Base-by-base conservation (phyloP, 768 basidiomycete species). In the Boletus subparvulus region DNA sequence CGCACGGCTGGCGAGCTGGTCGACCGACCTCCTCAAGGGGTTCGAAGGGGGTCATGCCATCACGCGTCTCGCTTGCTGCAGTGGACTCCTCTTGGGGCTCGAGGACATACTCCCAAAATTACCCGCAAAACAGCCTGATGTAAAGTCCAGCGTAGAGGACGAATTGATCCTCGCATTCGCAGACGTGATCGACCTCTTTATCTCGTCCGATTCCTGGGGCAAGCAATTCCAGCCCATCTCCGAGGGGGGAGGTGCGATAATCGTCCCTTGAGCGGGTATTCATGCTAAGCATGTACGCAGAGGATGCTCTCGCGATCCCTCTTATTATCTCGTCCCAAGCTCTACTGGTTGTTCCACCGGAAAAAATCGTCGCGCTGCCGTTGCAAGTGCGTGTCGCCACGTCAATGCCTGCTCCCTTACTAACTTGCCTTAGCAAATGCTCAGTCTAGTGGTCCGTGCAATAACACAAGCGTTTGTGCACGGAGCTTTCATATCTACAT, bases 151-250 rank as follows among this genome's bases (percentile, higher is more conserved):
- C 42, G 78, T 86, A 11, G 86, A 92, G 68, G 81, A 87, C 52
- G 86, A 89, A 63, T 67, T 83, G 26, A 75, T 91, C 32, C 74
- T 92, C 28, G 82, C 87, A 4, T 75, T 90, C 28, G 89, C 90
- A 9, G 89, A 91, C 65, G 80, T 87, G 24, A 81, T 91, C 68
- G 89, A 91, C 61, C 71, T 79, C 12, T 84, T 86, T 58, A 62
- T 65, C 17, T 67, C 65, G 8, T 71, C 74, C 6, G 70, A 68
- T 46, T 75, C 75, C 16, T 90, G 89, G 89, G 83, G 86, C 65
- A 80, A 76, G 50, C 88, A 91, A 62, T 90, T 90, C 65, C 78
- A 78, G 54, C 79, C 81, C n/a, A 74, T 74, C 17, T 73, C 77
- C 7, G 77, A 80, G 60, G 78, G 73, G 64, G 74, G 60, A 55